These are phyloP conservation scores for Acidiella bohemica DNA, from an alignment of 495 filamentous ascomycete species.

Conservation along the genomic window DNA sequence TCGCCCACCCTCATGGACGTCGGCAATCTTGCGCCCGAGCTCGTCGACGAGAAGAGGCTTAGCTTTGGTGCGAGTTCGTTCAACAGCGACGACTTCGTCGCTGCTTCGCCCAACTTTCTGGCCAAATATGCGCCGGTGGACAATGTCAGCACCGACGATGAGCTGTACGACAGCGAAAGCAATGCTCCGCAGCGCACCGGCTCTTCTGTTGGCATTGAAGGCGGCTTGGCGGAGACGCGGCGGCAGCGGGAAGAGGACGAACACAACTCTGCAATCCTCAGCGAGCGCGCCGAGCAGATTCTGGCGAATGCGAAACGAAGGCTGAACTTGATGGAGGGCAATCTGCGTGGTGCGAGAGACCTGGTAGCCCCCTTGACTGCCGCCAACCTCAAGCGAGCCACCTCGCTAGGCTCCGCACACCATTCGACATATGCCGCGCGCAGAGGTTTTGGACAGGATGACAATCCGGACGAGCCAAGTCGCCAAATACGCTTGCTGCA, in stretches of 20 bases:
- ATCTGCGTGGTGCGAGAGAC: conserved; percentile 59
- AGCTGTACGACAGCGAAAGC: conserved; percentile 1
- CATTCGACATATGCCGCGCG: background rate
- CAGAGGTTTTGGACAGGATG: background rate
- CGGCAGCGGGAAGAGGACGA: conserved; percentile 34
- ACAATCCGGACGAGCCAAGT: background rate
- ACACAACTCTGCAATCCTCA: conserved; percentile 50
- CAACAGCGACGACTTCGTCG: conserved; percentile 17
- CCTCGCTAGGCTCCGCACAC: conserved; percentile 14
- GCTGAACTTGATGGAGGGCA: conserved; percentile 88
- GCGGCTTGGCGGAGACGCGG: conserved; percentile 18
- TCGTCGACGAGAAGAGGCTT: background rate
- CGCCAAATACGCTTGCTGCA: conserved; percentile 2
- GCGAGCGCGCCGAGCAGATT: conserved; percentile 72
- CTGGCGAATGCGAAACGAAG: conserved; percentile 81
- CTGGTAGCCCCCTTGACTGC: conserved; percentile 18
- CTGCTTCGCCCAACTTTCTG: conserved; percentile 11
- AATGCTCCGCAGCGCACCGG: conserved; percentile 1
- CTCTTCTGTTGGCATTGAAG: conserved; percentile 12
- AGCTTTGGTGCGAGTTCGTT: conserved; percentile 9
- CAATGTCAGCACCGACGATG: conserved; percentile 7
- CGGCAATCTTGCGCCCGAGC: conserved; percentile 16
- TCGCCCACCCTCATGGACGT: conserved; percentile 16
- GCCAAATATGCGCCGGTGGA: conserved; percentile 11
- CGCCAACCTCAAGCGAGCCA: conserved; percentile 18